These are phyloP conservation scores for Malbranchea zuffiana DNA, from an alignment of 2,329 filamentous ascomycete genomes.

Conservation along the genomic window DNA sequence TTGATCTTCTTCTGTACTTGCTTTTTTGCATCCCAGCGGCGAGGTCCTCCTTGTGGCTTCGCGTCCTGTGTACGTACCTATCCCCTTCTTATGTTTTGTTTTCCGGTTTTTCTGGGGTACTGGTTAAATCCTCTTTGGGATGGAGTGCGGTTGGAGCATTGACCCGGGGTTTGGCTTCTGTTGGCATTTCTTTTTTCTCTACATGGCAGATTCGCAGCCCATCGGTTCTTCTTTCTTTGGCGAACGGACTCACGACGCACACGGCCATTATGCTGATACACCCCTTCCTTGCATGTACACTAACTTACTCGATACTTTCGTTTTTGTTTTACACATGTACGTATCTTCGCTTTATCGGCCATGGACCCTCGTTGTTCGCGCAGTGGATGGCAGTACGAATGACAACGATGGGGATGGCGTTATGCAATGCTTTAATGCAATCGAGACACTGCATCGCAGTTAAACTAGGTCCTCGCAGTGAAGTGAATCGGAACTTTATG, in stretches of 20 bases:
- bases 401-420: too few species aligned
- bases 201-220: neutral
- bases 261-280: neutral
- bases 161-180: conserved; percentile 3
- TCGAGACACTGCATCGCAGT: too few species aligned
- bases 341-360: neutral
- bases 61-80: conserved; percentile 2
- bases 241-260: conserved; percentile 6
- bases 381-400: too few species aligned
- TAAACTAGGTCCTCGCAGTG: too few species aligned
- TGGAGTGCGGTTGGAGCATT: too few species aligned
- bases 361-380: conserved; percentile 1
- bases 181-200: conserved; percentile 7
- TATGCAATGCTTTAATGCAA: too few species aligned
- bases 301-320: neutral
- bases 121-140: too few species aligned
- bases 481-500: too few species aligned
- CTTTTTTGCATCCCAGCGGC: neutral
- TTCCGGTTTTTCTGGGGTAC: too few species aligned
- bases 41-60: neutral
- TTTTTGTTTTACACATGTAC: neutral
- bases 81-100: neutral
- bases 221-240: conserved; percentile 1
- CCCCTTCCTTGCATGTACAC: conserved; percentile 4
- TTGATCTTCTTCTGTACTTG: conserved; percentile 4